A percentile compares a stretch with the other conserved stretches of the same genome.
Conservation (phyloP, 2,329 filamentous ascomycete genomes). For the Fusarium tuaranense region DNA sequence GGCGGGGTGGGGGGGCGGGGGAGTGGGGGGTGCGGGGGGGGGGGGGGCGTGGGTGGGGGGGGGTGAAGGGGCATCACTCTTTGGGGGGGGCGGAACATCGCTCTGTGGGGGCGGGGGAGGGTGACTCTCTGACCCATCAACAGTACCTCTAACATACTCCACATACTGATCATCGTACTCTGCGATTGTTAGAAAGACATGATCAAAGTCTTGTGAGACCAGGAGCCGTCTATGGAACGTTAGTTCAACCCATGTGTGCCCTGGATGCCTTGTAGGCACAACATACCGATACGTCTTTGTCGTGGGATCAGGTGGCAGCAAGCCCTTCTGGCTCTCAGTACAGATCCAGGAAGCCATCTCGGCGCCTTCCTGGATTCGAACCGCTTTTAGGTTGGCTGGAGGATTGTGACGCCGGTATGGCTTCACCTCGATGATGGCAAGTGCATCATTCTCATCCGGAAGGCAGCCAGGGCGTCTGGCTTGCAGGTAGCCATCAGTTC, state of each 20-base stretch:
- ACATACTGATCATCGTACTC: too few relatives aligned
- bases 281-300: background rate
- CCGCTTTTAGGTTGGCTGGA: background rate
- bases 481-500: background rate
- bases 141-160: too few relatives aligned
- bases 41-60: too few relatives aligned
- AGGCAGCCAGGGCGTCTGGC: background rate
- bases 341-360: conserved; percentile 22
- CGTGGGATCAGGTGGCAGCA: background rate
- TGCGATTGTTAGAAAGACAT: too few relatives aligned
- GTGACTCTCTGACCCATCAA: too few relatives aligned
- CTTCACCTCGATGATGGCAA: conserved; percentile 22
- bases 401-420: conserved; percentile 1
- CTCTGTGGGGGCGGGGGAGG: too few relatives aligned
- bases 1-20: too few relatives aligned
- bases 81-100: too few relatives aligned
- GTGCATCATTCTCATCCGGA: background rate
- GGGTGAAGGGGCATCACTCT: too few relatives aligned
- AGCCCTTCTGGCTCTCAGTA: background rate
- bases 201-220: background rate
- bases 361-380: conserved; percentile 13
- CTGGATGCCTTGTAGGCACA: too few relatives aligned
- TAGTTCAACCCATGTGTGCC: too few relatives aligned
- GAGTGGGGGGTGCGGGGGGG: too few relatives aligned
- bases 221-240: background rate